Evolutionary conservation across 495 filamentous ascomycete genomes (phyloP), one percentile per base, ranked within the genome.

Genomic region (Lichenothelia convexa): DNA sequence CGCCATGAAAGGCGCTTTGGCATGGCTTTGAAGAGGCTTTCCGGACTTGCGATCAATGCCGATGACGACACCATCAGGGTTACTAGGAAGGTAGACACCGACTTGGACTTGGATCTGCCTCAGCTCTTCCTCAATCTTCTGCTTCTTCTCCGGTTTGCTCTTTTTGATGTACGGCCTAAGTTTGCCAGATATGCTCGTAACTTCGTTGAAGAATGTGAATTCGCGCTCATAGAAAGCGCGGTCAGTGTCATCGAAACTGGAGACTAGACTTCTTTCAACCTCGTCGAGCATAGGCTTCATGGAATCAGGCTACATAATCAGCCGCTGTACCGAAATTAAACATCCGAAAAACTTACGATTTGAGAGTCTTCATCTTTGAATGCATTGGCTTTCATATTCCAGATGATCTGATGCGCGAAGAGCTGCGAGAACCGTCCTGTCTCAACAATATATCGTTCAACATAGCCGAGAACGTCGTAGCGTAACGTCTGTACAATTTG

Each of bases 311-410:
- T 87, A 51, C 20, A 26, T 18, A 26, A 38, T 18, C 50, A 71
- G 44, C 20, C 8, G 19, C 1, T 4, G 16, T 36, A 21, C 12
- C 7, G 13, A 36, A 12, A 30, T 3, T 6, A 23, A 0, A 35
- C 3, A 24, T 35, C 35, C 13, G 34, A 36, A 5, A 21, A 26
- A 58, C 78, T 72, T 66, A 89, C 81, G 46, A 91, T 71, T 46
- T 75, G 68, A 34, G 78, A 81, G 41, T 95, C 84, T 44, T 99
- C 86, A 47, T 99, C 91, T 55, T 93, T 95, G 60, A 82, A 99
- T 2, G 85, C 75, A 53, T 99, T 99, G 16, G 91, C 91, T 51
- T 92, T 94, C 78, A 99, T 99, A 52, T 95, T 99, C 91, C 91
- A 99, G 43, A 99, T 95, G 41, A 99, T 94, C 42, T 99, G 91